Percentiles rank a stretch among this genome's conserved stretches.
phyloP scores from a whole-genome alignment of 176 grass and related monocot species.

The Olyra latifolia region DNA sequence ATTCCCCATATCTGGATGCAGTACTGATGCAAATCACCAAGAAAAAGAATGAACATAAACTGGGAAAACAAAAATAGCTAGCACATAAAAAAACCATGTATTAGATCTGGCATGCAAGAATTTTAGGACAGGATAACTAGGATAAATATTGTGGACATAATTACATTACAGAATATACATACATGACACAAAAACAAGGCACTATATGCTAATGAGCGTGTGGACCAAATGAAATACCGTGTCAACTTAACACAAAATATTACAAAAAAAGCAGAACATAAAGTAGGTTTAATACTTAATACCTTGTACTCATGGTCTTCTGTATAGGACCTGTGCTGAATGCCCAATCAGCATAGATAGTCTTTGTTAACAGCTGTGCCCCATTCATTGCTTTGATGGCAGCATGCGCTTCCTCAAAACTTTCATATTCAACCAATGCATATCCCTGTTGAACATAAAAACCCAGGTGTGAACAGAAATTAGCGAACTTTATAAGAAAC shows the following conservation, averaged over 20 bases:
- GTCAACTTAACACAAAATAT: background rate
- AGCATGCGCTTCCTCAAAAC: constrained; percentile 54
- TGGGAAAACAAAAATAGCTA: background rate
- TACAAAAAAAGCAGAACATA: background rate
- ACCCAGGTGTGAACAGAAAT: constrained; percentile 2
- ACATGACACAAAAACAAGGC: background rate
- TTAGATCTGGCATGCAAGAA: background rate
- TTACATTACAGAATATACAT: constrained; percentile 5
- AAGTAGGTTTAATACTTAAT: background rate
- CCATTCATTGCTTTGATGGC: constrained; percentile 53
- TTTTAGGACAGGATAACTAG: background rate
- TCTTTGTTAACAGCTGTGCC: constrained; percentile 54
- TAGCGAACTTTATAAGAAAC: constrained; percentile 11
- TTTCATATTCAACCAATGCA: constrained; percentile 62
- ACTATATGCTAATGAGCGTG: background rate
- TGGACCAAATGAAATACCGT: constrained; percentile 7
- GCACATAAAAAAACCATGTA: background rate
- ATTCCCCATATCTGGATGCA: background rate
- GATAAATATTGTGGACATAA: background rate
- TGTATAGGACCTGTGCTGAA: constrained; percentile 58
- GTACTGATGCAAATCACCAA: constrained; percentile 2
- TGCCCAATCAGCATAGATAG: constrained; percentile 62
- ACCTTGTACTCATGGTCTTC: constrained; percentile 31
- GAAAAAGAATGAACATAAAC: background rate
- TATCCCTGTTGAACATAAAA: constrained; percentile 55